Percentiles rank a stretch among this genome's conserved stretches.
These are phyloP conservation scores for Aureobasidium sp. DNA, from an alignment of 2,329 filamentous ascomycete species.

Conservation along the genomic window DNA sequence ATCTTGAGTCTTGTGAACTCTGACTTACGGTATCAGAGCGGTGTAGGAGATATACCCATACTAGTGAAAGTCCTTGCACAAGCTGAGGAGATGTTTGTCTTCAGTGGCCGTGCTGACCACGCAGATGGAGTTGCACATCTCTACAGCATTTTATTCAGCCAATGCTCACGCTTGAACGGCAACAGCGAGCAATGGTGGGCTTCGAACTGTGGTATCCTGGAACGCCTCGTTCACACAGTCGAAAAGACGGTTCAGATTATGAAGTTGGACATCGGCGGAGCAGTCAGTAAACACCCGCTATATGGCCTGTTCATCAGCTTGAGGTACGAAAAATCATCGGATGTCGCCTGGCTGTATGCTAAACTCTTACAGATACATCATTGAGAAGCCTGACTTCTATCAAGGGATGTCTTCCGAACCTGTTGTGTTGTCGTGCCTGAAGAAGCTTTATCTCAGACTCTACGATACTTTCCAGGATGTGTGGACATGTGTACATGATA, in stretches of 20 bases:
- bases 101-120: constrained; percentile 79
- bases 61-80: constrained; percentile 15
- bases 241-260: constrained; percentile 58
- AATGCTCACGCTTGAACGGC: neutral
- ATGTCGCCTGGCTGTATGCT: neutral
- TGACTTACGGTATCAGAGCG: neutral
- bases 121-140: constrained; percentile 81
- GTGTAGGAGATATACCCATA: neutral
- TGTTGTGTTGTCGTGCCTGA: neutral
- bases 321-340: constrained; percentile 16
- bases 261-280: constrained; percentile 54
- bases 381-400: constrained; percentile 27
- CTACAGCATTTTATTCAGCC: constrained; percentile 57
- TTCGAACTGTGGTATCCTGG: constrained; percentile 43
- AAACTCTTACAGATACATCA: constrained; percentile 35
- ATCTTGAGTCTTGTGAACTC: constrained; percentile 40
- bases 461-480: constrained; percentile 52
- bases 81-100: constrained; percentile 50
- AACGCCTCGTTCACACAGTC: constrained; percentile 51
- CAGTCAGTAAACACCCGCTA: constrained; percentile 41
- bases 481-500: constrained; percentile 66
- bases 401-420: neutral
- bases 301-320: constrained; percentile 31
- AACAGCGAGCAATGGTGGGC: constrained; percentile 22
- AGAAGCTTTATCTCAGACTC: constrained; percentile 4